Evolutionary conservation across 2,329 filamentous ascomycete genomes (phyloP), one percentile per base, ranked within the genome.

Genomic region (Sclerotinia glacialis): DNA sequence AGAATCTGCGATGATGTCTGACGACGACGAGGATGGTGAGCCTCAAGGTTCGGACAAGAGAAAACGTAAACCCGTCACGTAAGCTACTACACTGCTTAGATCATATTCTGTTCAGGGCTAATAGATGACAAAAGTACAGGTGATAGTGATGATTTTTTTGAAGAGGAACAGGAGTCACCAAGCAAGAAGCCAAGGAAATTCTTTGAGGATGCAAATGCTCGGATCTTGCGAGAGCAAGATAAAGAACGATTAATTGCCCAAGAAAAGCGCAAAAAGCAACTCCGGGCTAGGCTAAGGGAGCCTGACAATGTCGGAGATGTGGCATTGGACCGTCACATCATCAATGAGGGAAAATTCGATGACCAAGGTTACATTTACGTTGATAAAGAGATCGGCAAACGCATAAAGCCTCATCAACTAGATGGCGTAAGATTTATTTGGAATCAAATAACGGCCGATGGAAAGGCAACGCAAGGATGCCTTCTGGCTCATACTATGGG

Each of bases 401-500:
- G 79, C 7, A 90, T 96, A 69, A 94, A 95, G 72, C 81, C 86
- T 11, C 92, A 97, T 76, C 93, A 97, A 74, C 81, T 96, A 56
- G 82, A 86, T 0, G 93, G 93, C 1, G 86, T 97, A 26, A 88
- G 89, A 14, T 97, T 97, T 77, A 85, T 97, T 81, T 97, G 93
- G 92, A 88, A 92, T 71, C 89, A 94, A 70, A 80, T 97, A 54
- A 82, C 83, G 42, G 60, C 66, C 47, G 70, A 87, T 65, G 76
- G 80, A 1, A 79, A 82, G 5, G 79, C 80, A 6, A 82, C 83
- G 23, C 88, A 93, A 76, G 93, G 93, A 2, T 96, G 91, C 74
- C 82, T 96, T 16, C 81, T 97, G 26, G 90, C 93, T 7, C 93
- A 97, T 76, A 92, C 91, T 0, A 97, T 97, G 93, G 93, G 93